Percentiles rank a stretch among this genome's conserved stretches.
Conservation (phyloP, 805 yeast species). For the Zygosaccharomyces bisporus region DNA sequence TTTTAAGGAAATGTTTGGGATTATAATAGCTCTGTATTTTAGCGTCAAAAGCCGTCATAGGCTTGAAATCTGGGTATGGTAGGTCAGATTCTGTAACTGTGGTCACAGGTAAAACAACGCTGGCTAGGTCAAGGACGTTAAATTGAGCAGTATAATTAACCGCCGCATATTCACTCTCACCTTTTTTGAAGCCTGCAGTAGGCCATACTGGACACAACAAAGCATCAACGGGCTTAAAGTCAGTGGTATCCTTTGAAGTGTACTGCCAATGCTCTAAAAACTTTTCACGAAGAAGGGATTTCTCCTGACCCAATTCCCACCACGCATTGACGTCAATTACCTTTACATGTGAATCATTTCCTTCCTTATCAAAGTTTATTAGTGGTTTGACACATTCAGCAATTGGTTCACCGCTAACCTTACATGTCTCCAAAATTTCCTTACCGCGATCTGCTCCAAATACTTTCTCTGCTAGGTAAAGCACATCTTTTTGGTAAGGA, state of each 20-base stretch:
- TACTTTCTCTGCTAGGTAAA: conserved; percentile 27
- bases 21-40: conserved; percentile 41
- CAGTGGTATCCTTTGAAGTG: conserved; percentile 34
- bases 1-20: conserved; percentile 45
- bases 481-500: conserved; percentile 28
- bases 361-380: conserved; percentile 7
- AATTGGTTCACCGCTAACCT: conserved; percentile 36
- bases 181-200: conserved; percentile 39
- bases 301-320: conserved; percentile 40
- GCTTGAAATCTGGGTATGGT: conserved; percentile 20
- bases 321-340: conserved; percentile 17
- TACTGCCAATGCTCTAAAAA: conserved; percentile 40
- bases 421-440: conserved; percentile 30
- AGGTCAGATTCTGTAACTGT: conserved; percentile 38
- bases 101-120: conserved; percentile 44
- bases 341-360: conserved; percentile 1
- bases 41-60: conserved; percentile 36
- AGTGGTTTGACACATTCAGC: conserved; percentile 33
- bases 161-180: conserved; percentile 38
- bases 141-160: conserved; percentile 43
- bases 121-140: conserved; percentile 42
- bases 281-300: conserved; percentile 37
- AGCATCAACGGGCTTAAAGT: conserved; percentile 45
- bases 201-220: conserved; percentile 47
- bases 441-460: conserved; percentile 38